A percentile compares a stretch with the other conserved stretches of the same genome.
These are phyloP conservation scores for Solanum sitiens DNA, from an alignment of 257 asterid species.

Conservation along the genomic window DNA sequence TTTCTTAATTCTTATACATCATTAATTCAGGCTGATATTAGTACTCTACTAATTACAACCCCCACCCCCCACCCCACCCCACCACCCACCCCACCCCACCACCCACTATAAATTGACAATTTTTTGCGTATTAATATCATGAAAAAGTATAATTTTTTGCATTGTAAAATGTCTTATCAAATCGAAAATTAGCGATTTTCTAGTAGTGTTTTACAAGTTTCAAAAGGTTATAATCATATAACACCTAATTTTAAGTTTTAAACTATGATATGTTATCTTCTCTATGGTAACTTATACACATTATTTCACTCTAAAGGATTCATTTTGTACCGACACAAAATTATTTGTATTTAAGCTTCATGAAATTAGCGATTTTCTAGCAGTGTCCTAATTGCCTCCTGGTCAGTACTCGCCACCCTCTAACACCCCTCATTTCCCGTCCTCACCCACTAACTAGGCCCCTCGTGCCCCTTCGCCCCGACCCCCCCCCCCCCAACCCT, in stretches of 20 bases:
- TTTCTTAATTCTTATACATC: background rate
- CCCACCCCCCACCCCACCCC: no score
- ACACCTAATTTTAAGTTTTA: background rate
- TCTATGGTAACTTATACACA: background rate
- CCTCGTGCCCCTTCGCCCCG: background rate
- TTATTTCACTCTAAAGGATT: no score
- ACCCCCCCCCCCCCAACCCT: background rate
- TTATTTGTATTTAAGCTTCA: background rate
- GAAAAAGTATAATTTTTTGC: no score
- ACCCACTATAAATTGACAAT: no score
- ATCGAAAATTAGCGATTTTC: background rate
- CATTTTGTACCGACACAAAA: background rate
- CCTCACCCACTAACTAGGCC: background rate
- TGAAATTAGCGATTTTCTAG: background rate
- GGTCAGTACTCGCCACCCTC: background rate
- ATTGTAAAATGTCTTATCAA: no score
- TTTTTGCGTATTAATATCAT: no score
- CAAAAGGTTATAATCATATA: background rate
- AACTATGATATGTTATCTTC: background rate
- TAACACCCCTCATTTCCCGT: background rate
- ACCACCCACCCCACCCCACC: no score
- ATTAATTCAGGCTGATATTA: background rate
- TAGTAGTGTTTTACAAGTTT: background rate
- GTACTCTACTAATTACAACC: background rate
- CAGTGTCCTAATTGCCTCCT: background rate